Evolutionary conservation across 768 basidiomycete genomes (phyloP).

Genomic region (Brasilioporus rufonigricans): DNA sequence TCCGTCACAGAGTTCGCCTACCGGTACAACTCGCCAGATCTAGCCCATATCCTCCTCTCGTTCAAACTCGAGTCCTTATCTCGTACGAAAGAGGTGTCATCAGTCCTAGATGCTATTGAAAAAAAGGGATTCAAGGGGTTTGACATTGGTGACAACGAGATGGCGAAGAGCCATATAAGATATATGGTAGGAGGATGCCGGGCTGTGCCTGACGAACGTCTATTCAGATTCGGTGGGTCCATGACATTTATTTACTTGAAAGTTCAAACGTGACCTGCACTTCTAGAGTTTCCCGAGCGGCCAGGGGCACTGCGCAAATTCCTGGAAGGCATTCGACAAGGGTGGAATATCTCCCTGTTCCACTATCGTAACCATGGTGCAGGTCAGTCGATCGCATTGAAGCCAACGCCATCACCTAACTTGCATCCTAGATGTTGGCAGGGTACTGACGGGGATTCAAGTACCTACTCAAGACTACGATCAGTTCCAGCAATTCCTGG

Average conservation of each 20-base stretch:
- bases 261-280: background rate
- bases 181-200: slow-evolving; percentile 92
- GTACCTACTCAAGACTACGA: slow-evolving; percentile 68
- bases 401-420: background rate
- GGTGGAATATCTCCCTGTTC: slow-evolving; percentile 96
- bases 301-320: slow-evolving; percentile 91
- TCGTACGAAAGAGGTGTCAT: slow-evolving; percentile 59
- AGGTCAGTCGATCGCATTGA: slow-evolving; percentile 49
- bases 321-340: slow-evolving; percentile 72
- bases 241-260: background rate
- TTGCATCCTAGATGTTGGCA: slow-evolving; percentile 72
- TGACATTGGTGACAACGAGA: slow-evolving; percentile 93
- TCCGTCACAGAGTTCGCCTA: slow-evolving; percentile 96
- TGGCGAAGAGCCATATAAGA: slow-evolving; percentile 91
- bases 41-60: slow-evolving; percentile 87
- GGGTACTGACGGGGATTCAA: slow-evolving; percentile 91
- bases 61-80: slow-evolving; percentile 68
- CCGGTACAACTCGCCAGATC: slow-evolving; percentile 70
- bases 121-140: slow-evolving; percentile 72
- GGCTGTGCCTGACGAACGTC: slow-evolving; percentile 75
- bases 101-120: slow-evolving; percentile 62
- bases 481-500: slow-evolving; percentile 73
- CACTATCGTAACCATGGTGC: slow-evolving; percentile 98
- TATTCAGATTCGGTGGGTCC: slow-evolving; percentile 88
- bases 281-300: slow-evolving; percentile 90